Evolutionary conservation across 495 filamentous ascomycete species (phyloP).

Genomic region (Neurospora sp.): DNA sequence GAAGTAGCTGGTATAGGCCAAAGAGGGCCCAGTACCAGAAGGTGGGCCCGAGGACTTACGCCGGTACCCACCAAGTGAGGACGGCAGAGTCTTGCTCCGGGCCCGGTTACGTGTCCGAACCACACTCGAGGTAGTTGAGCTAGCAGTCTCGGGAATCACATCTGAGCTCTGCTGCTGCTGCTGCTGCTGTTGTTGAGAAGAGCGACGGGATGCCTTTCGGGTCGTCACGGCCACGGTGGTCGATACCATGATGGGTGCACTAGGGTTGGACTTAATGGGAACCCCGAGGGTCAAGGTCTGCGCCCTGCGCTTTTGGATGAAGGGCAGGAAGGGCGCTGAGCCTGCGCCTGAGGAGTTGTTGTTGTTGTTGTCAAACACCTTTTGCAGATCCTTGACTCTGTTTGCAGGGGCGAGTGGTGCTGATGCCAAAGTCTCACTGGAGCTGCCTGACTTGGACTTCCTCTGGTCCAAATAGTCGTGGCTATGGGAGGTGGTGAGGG

Average conservation of each 20-base stretch:
- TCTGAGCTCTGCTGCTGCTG: background rate
- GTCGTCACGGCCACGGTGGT: slow-evolving; percentile 11
- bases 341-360: background rate
- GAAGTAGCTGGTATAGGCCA: background rate
- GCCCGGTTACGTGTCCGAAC: background rate
- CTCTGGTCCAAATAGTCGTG: background rate
- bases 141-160: background rate
- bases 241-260: slow-evolving; percentile 13
- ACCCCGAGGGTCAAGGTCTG: background rate
- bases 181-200: background rate
- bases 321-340: slow-evolving; percentile 4
- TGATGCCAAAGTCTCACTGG: background rate
- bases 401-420: background rate
- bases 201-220: background rate
- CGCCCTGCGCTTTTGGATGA: slow-evolving; percentile 3
- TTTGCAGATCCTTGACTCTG: background rate
- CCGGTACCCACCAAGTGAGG: background rate
- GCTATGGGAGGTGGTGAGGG: background rate
- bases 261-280: slow-evolving; percentile 3
- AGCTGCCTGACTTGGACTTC: background rate
- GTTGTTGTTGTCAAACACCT: background rate
- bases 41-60: background rate
- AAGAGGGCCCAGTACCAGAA: background rate
- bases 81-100: background rate
- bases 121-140: background rate